Conservation (phyloP, 1,139 yeast species). For the Zygosaccharomyces sapae region DNA sequence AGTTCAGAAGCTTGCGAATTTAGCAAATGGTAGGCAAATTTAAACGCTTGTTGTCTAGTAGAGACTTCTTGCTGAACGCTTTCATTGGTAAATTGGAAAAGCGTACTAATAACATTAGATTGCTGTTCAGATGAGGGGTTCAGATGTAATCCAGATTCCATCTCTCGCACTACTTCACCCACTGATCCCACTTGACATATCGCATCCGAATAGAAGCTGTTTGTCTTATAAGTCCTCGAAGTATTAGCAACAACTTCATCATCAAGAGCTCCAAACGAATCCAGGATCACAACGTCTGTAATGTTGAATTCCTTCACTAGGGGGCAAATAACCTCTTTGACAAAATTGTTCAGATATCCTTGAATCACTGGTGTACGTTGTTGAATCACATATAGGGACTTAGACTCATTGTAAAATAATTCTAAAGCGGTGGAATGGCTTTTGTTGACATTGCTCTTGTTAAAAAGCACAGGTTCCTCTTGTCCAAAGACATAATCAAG, state of each 20-base stretch:
- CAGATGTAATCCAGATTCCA: conserved; percentile 24
- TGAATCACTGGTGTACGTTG: conserved; percentile 83
- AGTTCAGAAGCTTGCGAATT: conserved; percentile 20
- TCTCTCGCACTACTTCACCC: conserved; percentile 22
- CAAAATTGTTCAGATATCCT: conserved; percentile 51
- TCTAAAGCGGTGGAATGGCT: conserved; percentile 54
- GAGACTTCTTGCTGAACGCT: conserved; percentile 32
- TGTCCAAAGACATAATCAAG: conserved; percentile 45
- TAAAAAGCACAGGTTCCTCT: conserved; percentile 28
- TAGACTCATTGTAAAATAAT: conserved; percentile 43
- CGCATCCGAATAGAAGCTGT: conserved; percentile 24
- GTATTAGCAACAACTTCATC: conserved; percentile 17
- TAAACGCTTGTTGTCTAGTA: conserved; percentile 30
- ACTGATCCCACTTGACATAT: conserved; percentile 26
- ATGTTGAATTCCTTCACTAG: conserved; percentile 44
- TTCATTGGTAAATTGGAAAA: conserved; percentile 25
- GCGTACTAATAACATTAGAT: conserved; percentile 19
- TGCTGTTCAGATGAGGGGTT: conserved; percentile 19
- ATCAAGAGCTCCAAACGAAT: conserved; percentile 66
- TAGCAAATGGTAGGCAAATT: conserved; percentile 30
- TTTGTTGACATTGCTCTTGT: conserved; percentile 9
- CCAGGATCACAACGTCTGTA: conserved; percentile 52
- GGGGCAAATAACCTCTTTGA: conserved; percentile 51
- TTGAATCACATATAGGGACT: conserved; percentile 58
- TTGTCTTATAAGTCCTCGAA: conserved; percentile 9